Evolutionary conservation across 1,284 basidiomycete genomes (phyloP).

Genomic region (Ustilago loliicola): DNA sequence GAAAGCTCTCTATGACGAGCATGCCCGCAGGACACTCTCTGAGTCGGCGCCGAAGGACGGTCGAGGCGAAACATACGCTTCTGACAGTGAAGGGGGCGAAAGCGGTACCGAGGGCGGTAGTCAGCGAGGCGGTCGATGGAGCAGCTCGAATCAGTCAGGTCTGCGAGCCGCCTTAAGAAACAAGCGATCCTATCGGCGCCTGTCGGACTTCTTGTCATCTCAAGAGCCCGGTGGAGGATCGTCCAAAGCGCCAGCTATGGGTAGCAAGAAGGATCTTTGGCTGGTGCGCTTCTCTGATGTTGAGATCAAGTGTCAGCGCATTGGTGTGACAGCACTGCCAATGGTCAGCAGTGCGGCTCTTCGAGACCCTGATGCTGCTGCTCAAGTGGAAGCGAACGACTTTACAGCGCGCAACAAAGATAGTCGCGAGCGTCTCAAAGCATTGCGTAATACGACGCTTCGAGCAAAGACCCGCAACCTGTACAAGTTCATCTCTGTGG

Average conservation of each 20-base stretch:
- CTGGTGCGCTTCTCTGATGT: slow-evolving; percentile 95
- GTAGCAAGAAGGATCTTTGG: slow-evolving; percentile 83
- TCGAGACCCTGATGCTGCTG: slow-evolving; percentile 2
- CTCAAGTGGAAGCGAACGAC: slow-evolving; percentile 25
- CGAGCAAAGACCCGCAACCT: slow-evolving; percentile 63
- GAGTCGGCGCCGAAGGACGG: slow-evolving; percentile 56
- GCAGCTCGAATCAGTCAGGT: slow-evolving; percentile 29
- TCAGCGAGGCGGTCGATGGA: slow-evolving; percentile 14
- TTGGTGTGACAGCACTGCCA: slow-evolving; percentile 88
- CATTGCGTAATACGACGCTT: slow-evolving; percentile 59
- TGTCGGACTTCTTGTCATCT: slow-evolving; percentile 57
- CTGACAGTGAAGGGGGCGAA: slow-evolving; percentile 43
- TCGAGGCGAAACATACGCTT: slow-evolving; percentile 10
- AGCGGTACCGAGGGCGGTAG: slow-evolving; percentile 30
- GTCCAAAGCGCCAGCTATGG: slow-evolving; percentile 65
- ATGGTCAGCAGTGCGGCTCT: slow-evolving; percentile 76
- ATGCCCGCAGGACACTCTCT: slow-evolving; percentile 62
- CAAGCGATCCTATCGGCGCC: slow-evolving; percentile 62
- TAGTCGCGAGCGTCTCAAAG: slow-evolving; percentile 61
- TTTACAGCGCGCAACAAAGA: slow-evolving; percentile 59
- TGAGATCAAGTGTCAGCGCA: slow-evolving; percentile 88
- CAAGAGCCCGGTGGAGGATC: slow-evolving; percentile 22
- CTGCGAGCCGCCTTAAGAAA: slow-evolving; percentile 56
- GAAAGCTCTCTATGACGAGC: slow-evolving; percentile 73
- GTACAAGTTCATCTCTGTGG: slow-evolving; percentile 61